phyloP scores from a whole-genome alignment of 805 yeast genomes.

The Kuraishia floccosa region DNA sequence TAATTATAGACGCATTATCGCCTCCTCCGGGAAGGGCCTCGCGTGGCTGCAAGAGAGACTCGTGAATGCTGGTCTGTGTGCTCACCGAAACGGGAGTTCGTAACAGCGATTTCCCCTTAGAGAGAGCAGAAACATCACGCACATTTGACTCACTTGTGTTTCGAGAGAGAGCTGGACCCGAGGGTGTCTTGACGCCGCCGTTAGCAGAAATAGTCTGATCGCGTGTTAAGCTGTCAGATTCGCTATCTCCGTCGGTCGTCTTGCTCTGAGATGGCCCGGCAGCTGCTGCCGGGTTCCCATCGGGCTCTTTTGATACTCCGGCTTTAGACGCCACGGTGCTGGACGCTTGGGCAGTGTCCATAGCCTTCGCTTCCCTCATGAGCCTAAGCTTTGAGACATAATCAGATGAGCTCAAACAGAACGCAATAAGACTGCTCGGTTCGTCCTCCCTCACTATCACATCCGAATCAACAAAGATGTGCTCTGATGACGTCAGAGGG shows the following conservation, averaged over 20 bases:
- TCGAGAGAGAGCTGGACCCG: too few relatives aligned
- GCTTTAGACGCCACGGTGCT: too few relatives aligned
- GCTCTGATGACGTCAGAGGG: slow-evolving; percentile 74
- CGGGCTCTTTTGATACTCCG: too few relatives aligned
- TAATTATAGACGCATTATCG: neutral
- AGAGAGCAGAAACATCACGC: neutral
- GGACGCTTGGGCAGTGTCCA: too few relatives aligned
- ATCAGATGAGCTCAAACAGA: slow-evolving; percentile 80
- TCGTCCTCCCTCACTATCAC: slow-evolving; percentile 94
- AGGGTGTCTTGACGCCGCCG: too few relatives aligned
- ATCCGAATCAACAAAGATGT: slow-evolving; percentile 86
- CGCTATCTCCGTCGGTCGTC: neutral
- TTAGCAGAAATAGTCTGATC: too few relatives aligned
- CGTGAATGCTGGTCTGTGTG: too few relatives aligned
- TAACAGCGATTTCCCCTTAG: too few relatives aligned
- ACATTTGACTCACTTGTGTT: too few relatives aligned
- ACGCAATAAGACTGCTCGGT: slow-evolving; percentile 89
- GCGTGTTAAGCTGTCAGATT: neutral
- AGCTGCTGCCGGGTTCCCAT: neutral
- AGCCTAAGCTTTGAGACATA: slow-evolving; percentile 31
- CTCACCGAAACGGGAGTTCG: neutral
- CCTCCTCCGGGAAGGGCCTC: too few relatives aligned
- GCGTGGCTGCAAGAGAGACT: too few relatives aligned
- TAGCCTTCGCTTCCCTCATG: slow-evolving; percentile 4
- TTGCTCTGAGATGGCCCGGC: neutral